Evolutionary conservation across 345 rosid genomes (phyloP).

Genomic region (Camelina neglecta): DNA sequence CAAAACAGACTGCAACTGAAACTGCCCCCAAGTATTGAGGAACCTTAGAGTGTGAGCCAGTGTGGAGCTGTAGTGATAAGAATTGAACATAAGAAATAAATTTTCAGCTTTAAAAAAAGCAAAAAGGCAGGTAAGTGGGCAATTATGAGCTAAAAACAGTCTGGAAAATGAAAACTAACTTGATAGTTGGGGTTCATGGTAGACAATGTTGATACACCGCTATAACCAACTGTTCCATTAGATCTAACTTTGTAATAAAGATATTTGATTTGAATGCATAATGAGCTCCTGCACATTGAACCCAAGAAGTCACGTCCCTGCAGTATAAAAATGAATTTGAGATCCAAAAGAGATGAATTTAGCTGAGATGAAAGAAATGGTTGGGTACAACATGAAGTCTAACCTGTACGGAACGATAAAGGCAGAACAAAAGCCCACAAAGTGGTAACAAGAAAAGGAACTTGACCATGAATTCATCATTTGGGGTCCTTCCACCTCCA

Average conservation of each 20-base stretch:
- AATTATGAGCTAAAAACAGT: not conserved
- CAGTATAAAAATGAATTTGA: constrained; percentile 14
- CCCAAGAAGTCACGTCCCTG: constrained; percentile 60
- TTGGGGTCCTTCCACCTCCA: constrained; percentile 81
- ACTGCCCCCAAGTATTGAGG: constrained; percentile 71
- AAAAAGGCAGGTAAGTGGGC: not conserved
- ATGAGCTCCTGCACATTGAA: constrained; percentile 61
- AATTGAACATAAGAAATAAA: not conserved
- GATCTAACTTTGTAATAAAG: constrained; percentile 62
- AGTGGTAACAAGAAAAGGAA: constrained; percentile 73
- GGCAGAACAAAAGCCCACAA: constrained; percentile 55
- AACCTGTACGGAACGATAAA: constrained; percentile 39
- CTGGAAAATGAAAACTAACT: constrained; percentile 46
- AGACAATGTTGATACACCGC: constrained; percentile 60
- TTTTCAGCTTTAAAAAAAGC: not conserved
- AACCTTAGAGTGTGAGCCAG: constrained; percentile 57
- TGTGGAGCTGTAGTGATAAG: constrained; percentile 50
- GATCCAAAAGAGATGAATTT: constrained; percentile 12
- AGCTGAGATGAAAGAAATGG: constrained; percentile 10
- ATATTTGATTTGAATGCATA: constrained; percentile 68
- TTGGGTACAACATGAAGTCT: constrained; percentile 2
- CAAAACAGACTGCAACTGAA: constrained; percentile 62
- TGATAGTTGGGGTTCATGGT: constrained; percentile 55
- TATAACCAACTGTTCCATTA: constrained; percentile 62
- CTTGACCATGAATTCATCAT: constrained; percentile 68